These are phyloP conservation scores for Debaryomyces fabryi DNA, from an alignment of 1,139 yeast genomes.

Conservation along the genomic window DNA sequence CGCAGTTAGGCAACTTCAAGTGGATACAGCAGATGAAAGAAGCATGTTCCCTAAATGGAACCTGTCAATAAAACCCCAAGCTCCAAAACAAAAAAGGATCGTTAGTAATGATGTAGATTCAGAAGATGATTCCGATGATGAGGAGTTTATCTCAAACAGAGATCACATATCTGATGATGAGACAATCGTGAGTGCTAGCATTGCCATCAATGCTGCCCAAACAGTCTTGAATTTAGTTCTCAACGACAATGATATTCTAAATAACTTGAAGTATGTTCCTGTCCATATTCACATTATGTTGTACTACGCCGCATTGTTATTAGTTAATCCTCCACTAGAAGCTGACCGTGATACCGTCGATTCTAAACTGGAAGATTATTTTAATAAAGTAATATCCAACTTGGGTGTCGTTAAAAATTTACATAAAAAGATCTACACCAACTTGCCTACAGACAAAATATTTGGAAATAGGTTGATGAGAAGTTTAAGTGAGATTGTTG, in stretches of 20 bases:
- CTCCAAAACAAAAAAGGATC: conserved; percentile 11
- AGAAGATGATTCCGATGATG: conserved; percentile 31
- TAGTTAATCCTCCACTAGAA: conserved; percentile 51
- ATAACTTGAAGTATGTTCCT: conserved; percentile 65
- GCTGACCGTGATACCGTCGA: conserved; percentile 23
- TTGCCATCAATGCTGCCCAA: conserved; percentile 66
- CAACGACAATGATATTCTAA: conserved; percentile 59
- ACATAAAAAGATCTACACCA: conserved; percentile 43
- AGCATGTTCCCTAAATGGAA: conserved; percentile 45
- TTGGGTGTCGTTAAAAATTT: conserved; percentile 41
- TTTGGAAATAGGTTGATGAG: conserved; percentile 54
- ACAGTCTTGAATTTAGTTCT: conserved; percentile 62
- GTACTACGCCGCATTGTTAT: conserved; percentile 63
- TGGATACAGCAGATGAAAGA: conserved; percentile 28
- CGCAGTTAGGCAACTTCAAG: conserved; percentile 52
- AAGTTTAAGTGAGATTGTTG: conserved; percentile 48
- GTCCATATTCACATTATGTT: conserved; percentile 73
- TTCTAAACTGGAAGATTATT: conserved; percentile 21
- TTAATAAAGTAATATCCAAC: conserved; percentile 28
- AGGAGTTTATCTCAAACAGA: conserved; percentile 41
- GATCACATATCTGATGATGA: conserved; percentile 42
- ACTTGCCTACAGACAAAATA: conserved; percentile 55
- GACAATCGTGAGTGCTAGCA: conserved; percentile 39
- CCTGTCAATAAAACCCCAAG: conserved; percentile 11
- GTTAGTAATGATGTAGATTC: conserved; percentile 25